Evolutionary conservation across 1,284 basidiomycete genomes (phyloP).

Genomic region (Heterobasidion irregulare): DNA sequence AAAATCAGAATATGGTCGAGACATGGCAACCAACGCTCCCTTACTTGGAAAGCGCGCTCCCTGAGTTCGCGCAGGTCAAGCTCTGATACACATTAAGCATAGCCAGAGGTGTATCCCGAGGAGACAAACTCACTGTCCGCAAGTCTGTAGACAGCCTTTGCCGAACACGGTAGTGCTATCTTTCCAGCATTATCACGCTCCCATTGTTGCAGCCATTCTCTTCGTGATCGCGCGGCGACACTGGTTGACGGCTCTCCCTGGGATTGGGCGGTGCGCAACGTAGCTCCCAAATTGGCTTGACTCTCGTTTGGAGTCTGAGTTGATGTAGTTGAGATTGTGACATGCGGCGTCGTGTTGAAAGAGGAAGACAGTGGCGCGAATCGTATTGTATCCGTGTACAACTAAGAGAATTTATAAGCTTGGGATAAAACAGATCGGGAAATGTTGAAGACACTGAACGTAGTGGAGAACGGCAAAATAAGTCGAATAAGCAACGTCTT

Average conservation of each 20-base stretch:
- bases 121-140: conserved; percentile 57
- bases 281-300: conserved; percentile 21
- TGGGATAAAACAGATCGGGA: background rate
- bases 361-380: conserved; percentile 81
- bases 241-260: conserved; percentile 10
- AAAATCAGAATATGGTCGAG: conserved; percentile 3
- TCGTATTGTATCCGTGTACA: conserved; percentile 79
- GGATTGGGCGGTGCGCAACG: conserved; percentile 13
- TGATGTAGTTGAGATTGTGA: conserved; percentile 22
- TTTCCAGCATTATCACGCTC: conserved; percentile 45
- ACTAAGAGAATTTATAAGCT: conserved; percentile 28
- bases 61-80: conserved; percentile 64
- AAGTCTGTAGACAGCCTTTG: conserved; percentile 84
- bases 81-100: conserved; percentile 28
- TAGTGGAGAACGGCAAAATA: conserved; percentile 83
- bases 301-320: conserved; percentile 24
- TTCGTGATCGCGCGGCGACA: conserved; percentile 28
- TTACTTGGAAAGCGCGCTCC: conserved; percentile 57
- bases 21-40: background rate
- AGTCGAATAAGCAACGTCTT: conserved; percentile 76
- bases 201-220: conserved; percentile 65
- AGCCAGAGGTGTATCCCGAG: background rate
- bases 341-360: conserved; percentile 31
- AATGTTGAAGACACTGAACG: conserved; percentile 30
- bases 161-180: conserved; percentile 68